Evolutionary conservation across 2,329 filamentous ascomycete species (phyloP), one percentile per base, ranked within the genome.

Genomic region (Juglanconis oblonga): DNA sequence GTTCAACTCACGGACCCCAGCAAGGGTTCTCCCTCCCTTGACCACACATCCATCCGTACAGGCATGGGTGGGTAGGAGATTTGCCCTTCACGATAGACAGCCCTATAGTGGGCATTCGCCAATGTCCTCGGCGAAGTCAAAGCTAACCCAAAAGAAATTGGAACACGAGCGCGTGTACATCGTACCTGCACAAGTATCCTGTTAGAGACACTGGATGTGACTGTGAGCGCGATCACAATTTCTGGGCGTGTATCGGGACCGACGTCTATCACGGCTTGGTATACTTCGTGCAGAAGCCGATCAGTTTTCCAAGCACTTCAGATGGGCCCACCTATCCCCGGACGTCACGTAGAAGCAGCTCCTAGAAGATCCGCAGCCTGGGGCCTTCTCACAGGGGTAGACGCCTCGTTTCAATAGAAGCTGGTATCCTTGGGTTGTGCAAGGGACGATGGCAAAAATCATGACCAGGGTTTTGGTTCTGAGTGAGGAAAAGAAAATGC

Each of bases 331-430:
- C 58, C 53, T 61, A 55, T 63, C 61, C 52, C 61, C 55, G 40
- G 55, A 29, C 55, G n/a, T 7, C 24, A 14, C 52, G 29, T 14
- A 40, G 52, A 54, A 24, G 36, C 44, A 55, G 36, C 57, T 31
- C 48, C 17, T 17, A 35, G 17, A 32, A 8, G 14, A 48, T 14
- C 45, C 58, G 52, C 10, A 49, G 47, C 33, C 61, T 17, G 47
- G 53, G 57, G 33, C 56, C 40, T 55, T 59, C 49, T 53, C 56
- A 60, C 57, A 55, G 44, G 40, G 55, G 54, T 44, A 36, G 61
- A 33, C 48, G 61, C 51, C 58, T 54, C 48, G 61, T 63, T 63
- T 63, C 61, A 61, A 63, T 50, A 44, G 48, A 35, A 53, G 61
- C 45, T 44, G 36, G 52, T 53, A 62, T 55, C 52, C 59, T 62